Percentiles rank a stretch among this genome's conserved stretches.
These are phyloP conservation scores for Cyberlindnera petersonii DNA, from an alignment of 805 yeast genomes.

Conservation along the genomic window DNA sequence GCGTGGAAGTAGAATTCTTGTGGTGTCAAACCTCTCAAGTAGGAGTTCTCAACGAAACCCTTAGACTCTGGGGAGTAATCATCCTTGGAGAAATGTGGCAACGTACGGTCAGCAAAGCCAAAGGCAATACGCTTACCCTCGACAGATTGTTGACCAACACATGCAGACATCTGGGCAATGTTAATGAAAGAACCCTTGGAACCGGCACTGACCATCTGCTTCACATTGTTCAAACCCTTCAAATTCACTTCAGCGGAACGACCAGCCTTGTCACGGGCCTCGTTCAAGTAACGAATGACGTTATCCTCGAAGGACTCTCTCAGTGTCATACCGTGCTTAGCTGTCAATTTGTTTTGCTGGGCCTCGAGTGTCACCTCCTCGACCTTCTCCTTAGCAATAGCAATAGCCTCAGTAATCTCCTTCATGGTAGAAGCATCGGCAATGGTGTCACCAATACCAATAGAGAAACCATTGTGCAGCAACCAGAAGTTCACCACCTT, in stretches of 20 bases:
- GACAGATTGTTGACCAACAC: slow-evolving; percentile 99
- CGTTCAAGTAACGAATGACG: slow-evolving; percentile 90
- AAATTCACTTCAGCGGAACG: slow-evolving; percentile 95
- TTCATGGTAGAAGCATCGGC: slow-evolving; percentile 97
- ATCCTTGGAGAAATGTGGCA: slow-evolving; percentile 98
- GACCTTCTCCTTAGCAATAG: slow-evolving; percentile 89
- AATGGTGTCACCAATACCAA: slow-evolving; percentile 99
- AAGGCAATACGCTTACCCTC: slow-evolving; percentile 99
- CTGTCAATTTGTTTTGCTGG: slow-evolving; percentile 79
- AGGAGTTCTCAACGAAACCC: slow-evolving; percentile 97
- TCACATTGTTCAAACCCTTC: slow-evolving; percentile 91
- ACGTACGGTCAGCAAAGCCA: slow-evolving; percentile 92
- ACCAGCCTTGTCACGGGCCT: slow-evolving; percentile 99
- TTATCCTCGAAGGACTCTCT: slow-evolving; percentile 98
- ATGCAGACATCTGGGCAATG: slow-evolving; percentile 99
- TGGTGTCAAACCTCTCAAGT: slow-evolving; percentile 94
- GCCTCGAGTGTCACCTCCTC: slow-evolving; percentile 92
- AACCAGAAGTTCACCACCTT: slow-evolving; percentile 96
- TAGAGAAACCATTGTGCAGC: slow-evolving; percentile 93
- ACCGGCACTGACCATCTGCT: slow-evolving; percentile 99
- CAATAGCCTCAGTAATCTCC: slow-evolving; percentile 87
- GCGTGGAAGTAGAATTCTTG: slow-evolving; percentile 99
- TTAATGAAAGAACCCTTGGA: slow-evolving; percentile 98
- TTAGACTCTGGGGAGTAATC: slow-evolving; percentile 98
- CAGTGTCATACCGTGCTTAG: slow-evolving; percentile 99